A percentile compares a stretch with the other conserved stretches of the same genome.
Evolutionary conservation across 164 flowering plant species (phyloP).

Genomic region (Vitis cinerea): DNA sequence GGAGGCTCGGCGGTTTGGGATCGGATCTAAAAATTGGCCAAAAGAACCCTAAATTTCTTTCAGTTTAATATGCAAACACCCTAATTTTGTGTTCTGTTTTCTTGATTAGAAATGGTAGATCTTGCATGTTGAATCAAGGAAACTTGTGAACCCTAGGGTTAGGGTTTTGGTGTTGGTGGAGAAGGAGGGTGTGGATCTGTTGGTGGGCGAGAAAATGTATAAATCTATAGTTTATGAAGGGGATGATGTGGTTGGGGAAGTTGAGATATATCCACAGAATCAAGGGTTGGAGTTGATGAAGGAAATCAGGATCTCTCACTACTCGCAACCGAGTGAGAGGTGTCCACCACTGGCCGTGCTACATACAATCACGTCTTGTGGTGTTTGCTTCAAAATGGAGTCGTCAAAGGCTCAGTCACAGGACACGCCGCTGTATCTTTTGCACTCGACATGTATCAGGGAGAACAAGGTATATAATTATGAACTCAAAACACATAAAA

Average conservation of each 20-base stretch:
- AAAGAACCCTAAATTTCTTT: too few relatives aligned
- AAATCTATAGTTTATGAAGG: constrained; percentile 70
- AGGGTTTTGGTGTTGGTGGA: background rate
- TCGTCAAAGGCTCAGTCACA: constrained; percentile 32
- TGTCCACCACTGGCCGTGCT: constrained; percentile 97
- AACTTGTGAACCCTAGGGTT: too few relatives aligned
- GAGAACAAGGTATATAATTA: constrained; percentile 84
- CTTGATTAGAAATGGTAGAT: too few relatives aligned
- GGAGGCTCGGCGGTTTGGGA: too few relatives aligned
- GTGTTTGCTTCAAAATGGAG: constrained; percentile 92
- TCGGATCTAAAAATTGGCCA: too few relatives aligned
- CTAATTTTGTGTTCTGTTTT: too few relatives aligned
- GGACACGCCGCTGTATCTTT: constrained; percentile 58
- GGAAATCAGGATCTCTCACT: constrained; percentile 66
- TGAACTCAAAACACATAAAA: constrained; percentile 1
- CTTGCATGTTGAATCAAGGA: too few relatives aligned
- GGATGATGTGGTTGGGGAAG: constrained; percentile 79
- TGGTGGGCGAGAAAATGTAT: constrained; percentile 35
- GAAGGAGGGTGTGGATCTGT: background rate
- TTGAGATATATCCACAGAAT: constrained; percentile 52
- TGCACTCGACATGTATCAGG: constrained; percentile 84
- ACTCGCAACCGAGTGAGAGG: constrained; percentile 86
- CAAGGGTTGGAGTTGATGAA: constrained; percentile 43
- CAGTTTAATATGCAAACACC: too few relatives aligned
- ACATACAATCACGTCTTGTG: constrained; percentile 63